Conservation (phyloP, 2,329 filamentous ascomycete species). For the Penicillium oxalicum region DNA sequence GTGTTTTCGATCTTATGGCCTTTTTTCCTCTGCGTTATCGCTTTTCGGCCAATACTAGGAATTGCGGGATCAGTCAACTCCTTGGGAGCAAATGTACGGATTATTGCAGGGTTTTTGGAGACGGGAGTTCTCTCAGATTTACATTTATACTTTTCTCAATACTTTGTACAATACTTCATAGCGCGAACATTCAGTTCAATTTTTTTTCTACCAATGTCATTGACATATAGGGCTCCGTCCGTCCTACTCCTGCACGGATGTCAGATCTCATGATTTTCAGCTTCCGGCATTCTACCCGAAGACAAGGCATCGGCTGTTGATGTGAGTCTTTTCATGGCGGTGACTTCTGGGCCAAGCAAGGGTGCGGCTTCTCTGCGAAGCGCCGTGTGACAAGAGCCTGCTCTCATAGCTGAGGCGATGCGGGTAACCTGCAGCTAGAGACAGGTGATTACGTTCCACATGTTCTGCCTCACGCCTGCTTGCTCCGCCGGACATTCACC, state of each 20-base stretch:
- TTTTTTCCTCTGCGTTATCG: conserved; percentile 4
- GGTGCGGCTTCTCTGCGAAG: too few relatives aligned
- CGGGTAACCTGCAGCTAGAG: too few relatives aligned
- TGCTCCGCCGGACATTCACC: too few relatives aligned
- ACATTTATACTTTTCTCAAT: conserved; percentile 9
- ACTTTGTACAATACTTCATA: conserved; percentile 18
- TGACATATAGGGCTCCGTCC: not conserved
- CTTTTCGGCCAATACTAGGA: conserved; percentile 1
- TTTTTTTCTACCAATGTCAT: not conserved
- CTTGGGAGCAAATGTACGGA: conserved; percentile 17
- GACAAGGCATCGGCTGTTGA: too few relatives aligned
- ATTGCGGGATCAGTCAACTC: not conserved
- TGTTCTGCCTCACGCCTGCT: too few relatives aligned
- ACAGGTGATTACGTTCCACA: too few relatives aligned
- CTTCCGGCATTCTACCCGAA: too few relatives aligned
- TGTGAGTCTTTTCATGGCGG: too few relatives aligned
- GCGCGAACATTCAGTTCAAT: conserved; percentile 8
- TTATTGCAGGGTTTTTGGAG: conserved; percentile 19
- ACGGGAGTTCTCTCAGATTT: conserved; percentile 17
- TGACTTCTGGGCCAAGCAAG: too few relatives aligned
- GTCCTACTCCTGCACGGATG: conserved; percentile 4
- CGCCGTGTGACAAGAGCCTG: too few relatives aligned
- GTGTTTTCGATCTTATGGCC: conserved; percentile 3
- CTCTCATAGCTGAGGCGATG: too few relatives aligned
- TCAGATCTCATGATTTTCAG: not conserved